Conservation (phyloP, 208 protist genomes). For the Trypanosoma rangeli region DNA sequence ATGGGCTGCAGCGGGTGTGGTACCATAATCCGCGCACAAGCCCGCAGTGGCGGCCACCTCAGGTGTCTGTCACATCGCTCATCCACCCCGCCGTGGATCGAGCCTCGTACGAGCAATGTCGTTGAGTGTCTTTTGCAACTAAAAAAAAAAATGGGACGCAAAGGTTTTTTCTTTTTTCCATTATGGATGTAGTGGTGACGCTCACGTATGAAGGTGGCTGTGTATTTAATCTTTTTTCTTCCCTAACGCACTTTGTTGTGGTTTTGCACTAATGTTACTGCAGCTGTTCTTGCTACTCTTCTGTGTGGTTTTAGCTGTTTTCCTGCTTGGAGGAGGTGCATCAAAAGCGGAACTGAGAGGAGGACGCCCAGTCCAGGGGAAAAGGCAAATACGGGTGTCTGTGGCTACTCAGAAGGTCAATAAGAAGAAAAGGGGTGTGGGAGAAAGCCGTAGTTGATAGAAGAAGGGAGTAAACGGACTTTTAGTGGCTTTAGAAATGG, state of each 20-base stretch:
- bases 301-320: background rate
- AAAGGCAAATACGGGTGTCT: too few species aligned
- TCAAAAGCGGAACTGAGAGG: too few species aligned
- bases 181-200: background rate
- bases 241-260: background rate
- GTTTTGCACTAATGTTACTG: background rate
- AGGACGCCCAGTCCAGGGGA: too few species aligned
- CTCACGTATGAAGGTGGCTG: background rate
- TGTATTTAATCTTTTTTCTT: background rate
- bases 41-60: constrained; percentile 69
- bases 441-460: background rate
- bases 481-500: constrained; percentile 3
- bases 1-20: constrained; percentile 54
- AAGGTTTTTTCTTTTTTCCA: constrained; percentile 2
- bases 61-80: constrained; percentile 41
- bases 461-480: too few species aligned
- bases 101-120: background rate
- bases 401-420: background rate
- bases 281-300: background rate
- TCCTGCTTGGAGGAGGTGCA: background rate
- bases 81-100: background rate
- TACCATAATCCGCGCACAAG: constrained; percentile 82
- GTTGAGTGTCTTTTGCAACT: background rate
- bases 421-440: background rate
- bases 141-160: background rate